Percentiles rank a stretch among this genome's conserved stretches.
Evolutionary conservation across 257 asterid genomes (phyloP).

Genomic region (Phtheirospermum japonicum): DNA sequence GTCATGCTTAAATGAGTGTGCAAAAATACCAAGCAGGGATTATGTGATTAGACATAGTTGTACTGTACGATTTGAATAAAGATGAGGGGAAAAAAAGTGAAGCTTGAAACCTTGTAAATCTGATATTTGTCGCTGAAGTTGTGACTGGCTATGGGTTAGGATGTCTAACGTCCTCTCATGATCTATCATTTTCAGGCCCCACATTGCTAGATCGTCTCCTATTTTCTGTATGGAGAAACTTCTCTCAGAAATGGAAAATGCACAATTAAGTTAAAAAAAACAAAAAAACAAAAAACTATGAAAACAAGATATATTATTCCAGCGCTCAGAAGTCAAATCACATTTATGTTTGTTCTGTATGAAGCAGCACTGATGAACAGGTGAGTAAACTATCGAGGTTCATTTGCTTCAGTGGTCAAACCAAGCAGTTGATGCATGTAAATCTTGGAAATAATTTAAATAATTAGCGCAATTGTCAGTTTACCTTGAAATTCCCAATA

Average conservation of each 20-base stretch:
- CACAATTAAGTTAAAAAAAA: neutral
- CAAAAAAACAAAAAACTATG: too few species aligned
- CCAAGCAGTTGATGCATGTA: conserved; percentile 13
- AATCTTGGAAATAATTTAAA: neutral
- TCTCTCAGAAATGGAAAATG: conserved; percentile 19
- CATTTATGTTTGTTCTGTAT: neutral
- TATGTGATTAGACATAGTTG: neutral
- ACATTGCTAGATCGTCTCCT: conserved; percentile 34
- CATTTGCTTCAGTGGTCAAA: neutral
- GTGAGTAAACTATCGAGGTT: neutral
- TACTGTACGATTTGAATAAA: neutral
- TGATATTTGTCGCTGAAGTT: conserved; percentile 27
- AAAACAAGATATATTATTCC: neutral
- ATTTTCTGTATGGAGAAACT: conserved; percentile 35
- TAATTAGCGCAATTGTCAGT: neutral
- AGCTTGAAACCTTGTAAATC: conserved; percentile 46
- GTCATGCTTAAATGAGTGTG: too few species aligned
- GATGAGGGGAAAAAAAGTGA: neutral
- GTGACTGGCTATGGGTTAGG: conserved; percentile 2
- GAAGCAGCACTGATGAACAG: neutral
- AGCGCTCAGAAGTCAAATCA: neutral
- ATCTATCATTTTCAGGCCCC: conserved; percentile 10
- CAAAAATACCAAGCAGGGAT: neutral
- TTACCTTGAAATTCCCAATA: conserved; percentile 32
- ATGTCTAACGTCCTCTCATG: conserved; percentile 23